Conservation (phyloP, 1,284 basidiomycete genomes). For the Pseudozyma thailandica region DNA sequence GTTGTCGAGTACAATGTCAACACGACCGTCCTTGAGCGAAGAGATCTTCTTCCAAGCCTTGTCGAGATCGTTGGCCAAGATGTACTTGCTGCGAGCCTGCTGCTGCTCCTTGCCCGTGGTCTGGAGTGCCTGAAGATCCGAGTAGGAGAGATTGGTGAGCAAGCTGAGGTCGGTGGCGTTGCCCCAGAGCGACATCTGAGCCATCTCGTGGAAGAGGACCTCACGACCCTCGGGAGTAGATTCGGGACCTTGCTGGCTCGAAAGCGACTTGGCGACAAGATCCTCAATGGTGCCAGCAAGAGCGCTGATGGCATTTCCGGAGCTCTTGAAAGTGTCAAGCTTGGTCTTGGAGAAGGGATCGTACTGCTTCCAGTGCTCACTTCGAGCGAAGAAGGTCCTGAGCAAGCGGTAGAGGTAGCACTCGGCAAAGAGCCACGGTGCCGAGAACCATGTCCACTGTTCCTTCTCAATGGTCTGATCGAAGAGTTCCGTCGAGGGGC, state of each 20-base stretch:
- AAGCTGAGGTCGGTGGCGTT: slow-evolving; percentile 78
- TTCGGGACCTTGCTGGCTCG: slow-evolving; percentile 32
- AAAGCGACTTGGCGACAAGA: slow-evolving; percentile 50
- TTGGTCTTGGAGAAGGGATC: slow-evolving; percentile 90
- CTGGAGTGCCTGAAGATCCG: slow-evolving; percentile 84
- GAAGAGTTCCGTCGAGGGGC: slow-evolving; percentile 70
- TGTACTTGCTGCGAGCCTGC: slow-evolving; percentile 72
- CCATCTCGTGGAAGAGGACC: slow-evolving; percentile 82
- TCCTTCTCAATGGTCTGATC: slow-evolving; percentile 47
- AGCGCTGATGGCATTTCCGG: slow-evolving; percentile 79
- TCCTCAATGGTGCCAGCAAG: slow-evolving; percentile 56
- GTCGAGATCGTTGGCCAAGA: slow-evolving; percentile 85
- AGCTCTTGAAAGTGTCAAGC: slow-evolving; percentile 81
- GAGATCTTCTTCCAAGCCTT: slow-evolving; percentile 80
- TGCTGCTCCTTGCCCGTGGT: slow-evolving; percentile 74
- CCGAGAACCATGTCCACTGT: slow-evolving; percentile 84
- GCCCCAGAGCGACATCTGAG: slow-evolving; percentile 83
- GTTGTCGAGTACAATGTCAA: slow-evolving; percentile 94
- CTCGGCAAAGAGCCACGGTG: slow-evolving; percentile 91
- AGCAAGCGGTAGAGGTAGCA: slow-evolving; percentile 83
- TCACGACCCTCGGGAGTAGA: slow-evolving; percentile 56
- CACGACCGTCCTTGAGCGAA: slow-evolving; percentile 73
- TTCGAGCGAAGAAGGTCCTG: slow-evolving; percentile 78
- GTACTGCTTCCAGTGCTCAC: slow-evolving; percentile 78
- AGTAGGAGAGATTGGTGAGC: slow-evolving; percentile 79